Conservation (phyloP, 805 yeast genomes). For the Lipomyces chichibuensis region DNA sequence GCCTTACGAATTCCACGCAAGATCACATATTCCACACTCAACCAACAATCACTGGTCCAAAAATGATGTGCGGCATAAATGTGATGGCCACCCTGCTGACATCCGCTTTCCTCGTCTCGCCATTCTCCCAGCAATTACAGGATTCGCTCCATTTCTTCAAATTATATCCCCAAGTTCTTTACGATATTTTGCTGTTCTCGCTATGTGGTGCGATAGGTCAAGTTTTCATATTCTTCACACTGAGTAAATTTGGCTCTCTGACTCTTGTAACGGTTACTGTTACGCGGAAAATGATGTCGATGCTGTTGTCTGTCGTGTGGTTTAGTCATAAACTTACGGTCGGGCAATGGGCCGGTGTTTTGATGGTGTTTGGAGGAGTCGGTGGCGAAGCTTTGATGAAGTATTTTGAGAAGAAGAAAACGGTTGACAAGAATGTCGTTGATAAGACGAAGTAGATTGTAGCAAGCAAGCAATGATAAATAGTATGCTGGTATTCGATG, state of each 20-base stretch:
- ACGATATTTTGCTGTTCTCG: constrained; percentile 68
- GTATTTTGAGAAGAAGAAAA: constrained; percentile 23
- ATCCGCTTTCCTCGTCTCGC: constrained; percentile 45
- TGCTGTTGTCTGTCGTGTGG: constrained; percentile 83
- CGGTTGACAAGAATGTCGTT: background rate
- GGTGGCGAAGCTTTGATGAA: constrained; percentile 66
- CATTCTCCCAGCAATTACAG: constrained; percentile 54
- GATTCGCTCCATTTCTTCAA: constrained; percentile 56
- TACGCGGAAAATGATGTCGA: constrained; percentile 93
- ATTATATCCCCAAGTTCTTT: constrained; percentile 56
- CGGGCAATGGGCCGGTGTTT: constrained; percentile 79
- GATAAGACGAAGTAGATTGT: background rate
- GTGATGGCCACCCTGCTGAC: constrained; percentile 50
- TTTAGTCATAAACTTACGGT: constrained; percentile 74
- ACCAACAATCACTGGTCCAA: constrained; percentile 72
- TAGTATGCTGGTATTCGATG: background rate
- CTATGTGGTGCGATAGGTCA: constrained; percentile 90
- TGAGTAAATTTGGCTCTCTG: constrained; percentile 83
- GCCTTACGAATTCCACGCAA: constrained; percentile 90
- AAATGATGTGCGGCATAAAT: constrained; percentile 77
- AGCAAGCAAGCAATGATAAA: background rate
- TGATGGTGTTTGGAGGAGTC: constrained; percentile 82
- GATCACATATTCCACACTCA: constrained; percentile 71
- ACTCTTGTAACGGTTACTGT: constrained; percentile 90
- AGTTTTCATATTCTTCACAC: constrained; percentile 83